These are phyloP conservation scores for Jacaranda mimosifolia DNA, from an alignment of 257 asterid genomes.

Conservation along the genomic window DNA sequence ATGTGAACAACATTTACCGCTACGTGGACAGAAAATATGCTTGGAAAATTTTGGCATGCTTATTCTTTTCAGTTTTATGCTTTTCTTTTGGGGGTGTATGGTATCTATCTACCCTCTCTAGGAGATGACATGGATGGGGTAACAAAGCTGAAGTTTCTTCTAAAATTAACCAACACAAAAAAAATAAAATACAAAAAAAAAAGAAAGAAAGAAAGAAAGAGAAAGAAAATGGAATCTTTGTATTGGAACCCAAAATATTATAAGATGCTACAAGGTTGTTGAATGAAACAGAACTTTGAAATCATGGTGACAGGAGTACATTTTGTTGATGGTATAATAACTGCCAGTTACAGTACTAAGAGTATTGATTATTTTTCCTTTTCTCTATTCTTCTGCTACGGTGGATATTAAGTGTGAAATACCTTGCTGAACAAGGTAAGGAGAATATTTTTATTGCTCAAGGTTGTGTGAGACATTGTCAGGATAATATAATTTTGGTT, in stretches of 20 bases:
- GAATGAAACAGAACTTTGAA: slow-evolving; percentile 17
- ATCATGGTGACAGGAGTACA: neutral
- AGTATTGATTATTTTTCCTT: slow-evolving; percentile 25
- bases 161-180: too few relatives aligned
- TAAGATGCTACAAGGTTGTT: slow-evolving; percentile 26
- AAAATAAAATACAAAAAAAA: too few relatives aligned
- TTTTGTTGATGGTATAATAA: slow-evolving; percentile 26
- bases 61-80: slow-evolving; percentile 16
- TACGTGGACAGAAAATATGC: neutral
- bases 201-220: too few relatives aligned
- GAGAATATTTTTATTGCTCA: neutral
- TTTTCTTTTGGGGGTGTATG: slow-evolving; percentile 20
- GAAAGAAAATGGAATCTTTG: slow-evolving; percentile 8
- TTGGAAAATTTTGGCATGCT: slow-evolving; percentile 16
- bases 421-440: slow-evolving; percentile 1
- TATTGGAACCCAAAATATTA: slow-evolving; percentile 10
- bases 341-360: slow-evolving; percentile 3
- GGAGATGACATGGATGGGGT: slow-evolving; percentile 14
- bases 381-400: slow-evolving; percentile 12
- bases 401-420: slow-evolving; percentile 12
- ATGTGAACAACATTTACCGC: slow-evolving; percentile 13
- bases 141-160: neutral
- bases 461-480: neutral
- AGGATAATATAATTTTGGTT: neutral
- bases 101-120: slow-evolving; percentile 15